Evolutionary conservation across 805 yeast species (phyloP).

Genomic region (Yueomyces sp.): DNA sequence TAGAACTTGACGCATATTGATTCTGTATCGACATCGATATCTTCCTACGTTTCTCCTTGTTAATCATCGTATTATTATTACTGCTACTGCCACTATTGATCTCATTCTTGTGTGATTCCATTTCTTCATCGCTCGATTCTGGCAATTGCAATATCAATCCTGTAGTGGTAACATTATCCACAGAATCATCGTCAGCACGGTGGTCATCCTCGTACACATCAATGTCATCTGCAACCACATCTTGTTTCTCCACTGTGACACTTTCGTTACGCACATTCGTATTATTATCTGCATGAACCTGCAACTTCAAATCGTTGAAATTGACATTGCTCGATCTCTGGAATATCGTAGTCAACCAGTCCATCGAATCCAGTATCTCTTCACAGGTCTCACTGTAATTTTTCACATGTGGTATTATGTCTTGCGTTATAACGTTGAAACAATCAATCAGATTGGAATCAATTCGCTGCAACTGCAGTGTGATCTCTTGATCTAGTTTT

Average conservation of each 20-base stretch:
- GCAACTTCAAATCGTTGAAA: constrained; percentile 12
- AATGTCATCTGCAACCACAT: constrained; percentile 5
- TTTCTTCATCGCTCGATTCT: constrained; percentile 20
- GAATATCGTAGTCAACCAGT: constrained; percentile 67
- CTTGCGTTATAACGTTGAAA: constrained; percentile 53
- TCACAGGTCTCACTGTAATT: constrained; percentile 45
- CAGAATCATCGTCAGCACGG: constrained; percentile 3
- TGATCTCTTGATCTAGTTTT: constrained; percentile 65
- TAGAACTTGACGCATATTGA: constrained; percentile 22
- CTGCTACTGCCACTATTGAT: background rate
- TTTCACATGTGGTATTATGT: constrained; percentile 53
- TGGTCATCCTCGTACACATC: constrained; percentile 1
- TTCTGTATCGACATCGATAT: constrained; percentile 21
- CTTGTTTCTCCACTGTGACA: background rate
- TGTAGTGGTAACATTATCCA: constrained; percentile 9
- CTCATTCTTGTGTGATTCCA: background rate
- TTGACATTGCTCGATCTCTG: constrained; percentile 64
- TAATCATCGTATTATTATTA: constrained; percentile 16
- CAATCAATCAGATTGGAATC: constrained; percentile 61
- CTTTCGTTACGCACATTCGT: background rate
- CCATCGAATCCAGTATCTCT: constrained; percentile 50
- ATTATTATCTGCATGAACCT: background rate
- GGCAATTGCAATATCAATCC: constrained; percentile 16
- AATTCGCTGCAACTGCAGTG: constrained; percentile 62
- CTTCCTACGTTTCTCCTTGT: constrained; percentile 20